Evolutionary conservation across 164 flowering plant species (phyloP), one percentile per base, ranked within the genome.

Genomic region (Platanus orientalis): DNA sequence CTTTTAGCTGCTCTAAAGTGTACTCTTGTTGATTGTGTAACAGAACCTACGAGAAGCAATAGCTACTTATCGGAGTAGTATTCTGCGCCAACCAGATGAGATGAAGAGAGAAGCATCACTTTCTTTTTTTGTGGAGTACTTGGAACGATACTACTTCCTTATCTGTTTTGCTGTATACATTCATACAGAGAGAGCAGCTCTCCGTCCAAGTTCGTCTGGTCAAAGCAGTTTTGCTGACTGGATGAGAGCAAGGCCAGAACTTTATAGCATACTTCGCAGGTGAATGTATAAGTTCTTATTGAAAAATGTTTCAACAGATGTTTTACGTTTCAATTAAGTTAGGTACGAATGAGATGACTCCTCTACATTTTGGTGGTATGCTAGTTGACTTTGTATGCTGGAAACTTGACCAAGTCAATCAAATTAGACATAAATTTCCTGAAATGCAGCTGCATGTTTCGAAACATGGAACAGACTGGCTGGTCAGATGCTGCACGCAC

Each of bases 41-140:
- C 88, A 93, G 98, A 93, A 93, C 69, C 73, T 93, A 64, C 88
- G 97, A 58, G 98, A 93, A 80, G 96, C 97, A 63, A 93, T 93
- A 78, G 96, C 93, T 73, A 76, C 83, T 55, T 90, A 90, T 69
- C 96, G 98, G 63, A 93, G 79, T 65, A 90, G 89, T 71, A 90
- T 93, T 74, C 75, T 84, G 61, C 86, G 90, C 52, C 94, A 93
- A 76, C 76, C 89, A 54, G 97, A 90, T 84, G 98, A 93, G 79
- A 90, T 84, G 98, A 93, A 88, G 83, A 83, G 88, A 72, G 97
- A 87, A 79, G 88, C 97, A 62, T 74, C 83, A 54, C 94, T 93
- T 72, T 90, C 98, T 30, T 88, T 85, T 68, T 93, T 93, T 71
- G 86, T 93, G 71, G 98, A 93, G 79, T 93, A 93, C 78, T 71